Base-by-base conservation (phyloP, 306 rosid species). In the Cucumis hystrix region DNA sequence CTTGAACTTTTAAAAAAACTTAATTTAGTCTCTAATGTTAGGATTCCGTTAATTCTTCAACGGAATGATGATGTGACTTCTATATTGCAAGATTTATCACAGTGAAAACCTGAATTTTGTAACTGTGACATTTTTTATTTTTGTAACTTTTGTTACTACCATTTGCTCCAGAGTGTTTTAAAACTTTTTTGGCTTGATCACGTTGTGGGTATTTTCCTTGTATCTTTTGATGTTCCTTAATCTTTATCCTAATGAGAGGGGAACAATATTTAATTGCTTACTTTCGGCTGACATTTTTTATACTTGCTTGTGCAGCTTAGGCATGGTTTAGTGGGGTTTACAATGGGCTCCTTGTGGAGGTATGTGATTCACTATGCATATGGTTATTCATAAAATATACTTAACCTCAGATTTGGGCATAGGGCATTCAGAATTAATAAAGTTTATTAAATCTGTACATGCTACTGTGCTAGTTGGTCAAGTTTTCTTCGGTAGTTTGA, bases 341-440 rank as follows among this genome's bases (percentile, higher is more conserved):
- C 97, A 37, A 90, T 91, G 97, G 99, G 97, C 56, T 64, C 92
- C 72, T 82, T 95, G 79, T 95, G 97, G 99, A 92, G 99, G 97
- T 92, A 95, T 62, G 92, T 70, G 30, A 20, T 74, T 68, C 72
- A 39, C 79, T 37, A 12, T 43, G 60, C 73, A 61, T 69, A 39
- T 77, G 64, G 59, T 20, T 54, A 69, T 79, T 60, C 16, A 76
- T 62, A 56, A 49, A 54, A 37, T 37, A 33, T 11, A 55, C 18
- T 25, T 75, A 33, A 82, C 75, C 25, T 75, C 67, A 23, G 18
- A 57, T 58, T 74, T 75, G 8, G 47, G 47, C 78, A 16, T 41
- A 56, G 58, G 79, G 3, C 49, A 49, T 4, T 33, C 4, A 51
- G 25, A n/a, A 7, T 49, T 72, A 23, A n/a, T 72, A 72, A 72